Evolutionary conservation across 2,329 filamentous ascomycete species (phyloP), one percentile per base, ranked within the genome.

Genomic region (Emydomyces testavorans): DNA sequence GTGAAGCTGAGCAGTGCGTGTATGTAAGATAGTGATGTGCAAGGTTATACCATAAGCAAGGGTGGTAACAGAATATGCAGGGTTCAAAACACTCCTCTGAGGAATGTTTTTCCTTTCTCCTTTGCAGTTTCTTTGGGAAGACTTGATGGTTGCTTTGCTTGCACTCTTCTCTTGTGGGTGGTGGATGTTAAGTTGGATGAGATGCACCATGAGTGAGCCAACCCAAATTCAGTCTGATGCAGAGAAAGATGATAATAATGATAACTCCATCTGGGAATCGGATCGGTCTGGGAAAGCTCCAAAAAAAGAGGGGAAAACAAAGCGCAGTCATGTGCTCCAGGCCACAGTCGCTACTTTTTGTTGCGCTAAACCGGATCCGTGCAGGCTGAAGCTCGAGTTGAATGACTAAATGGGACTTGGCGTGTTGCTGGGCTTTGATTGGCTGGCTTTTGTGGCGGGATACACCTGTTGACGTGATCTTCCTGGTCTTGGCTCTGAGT

Each of bases 81-180:
- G 49, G 43, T 50, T 40, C 29, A 37, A 39, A 8, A 42, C n/a
- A n/a, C n/a, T n/a, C n/a, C n/a, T n/a, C n/a, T n/a, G 21, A 13
- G 29, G 29, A 35, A 18, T 23, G 18, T 37, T 13, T 23, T 49
- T 23, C 32, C 23, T 26, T 40, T 31, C 18, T 23, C 11, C 13
- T 34, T 36, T 29, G 6, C 16, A 13, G 18, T n/a, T 38, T 26
- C n/a, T 26, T 26, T 11, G 2, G 10, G n/a, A 6, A 15, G 13
- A 13, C 11, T 18, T 37, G 5, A 8, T 16, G 34, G 28, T 26
- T 26, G 20, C 18, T 1, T 24, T 21, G 16, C 18, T 37, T 28
- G 4, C n/a, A n/a, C 5, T 5, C 20, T 32, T 2, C 18, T 28
- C 8, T 23, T 46, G 34, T 37, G 18, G 3, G 7, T 8, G n/a